Evolutionary conservation across 768 basidiomycete species (phyloP).

Genomic region (Neoboletus subvelutipes): DNA sequence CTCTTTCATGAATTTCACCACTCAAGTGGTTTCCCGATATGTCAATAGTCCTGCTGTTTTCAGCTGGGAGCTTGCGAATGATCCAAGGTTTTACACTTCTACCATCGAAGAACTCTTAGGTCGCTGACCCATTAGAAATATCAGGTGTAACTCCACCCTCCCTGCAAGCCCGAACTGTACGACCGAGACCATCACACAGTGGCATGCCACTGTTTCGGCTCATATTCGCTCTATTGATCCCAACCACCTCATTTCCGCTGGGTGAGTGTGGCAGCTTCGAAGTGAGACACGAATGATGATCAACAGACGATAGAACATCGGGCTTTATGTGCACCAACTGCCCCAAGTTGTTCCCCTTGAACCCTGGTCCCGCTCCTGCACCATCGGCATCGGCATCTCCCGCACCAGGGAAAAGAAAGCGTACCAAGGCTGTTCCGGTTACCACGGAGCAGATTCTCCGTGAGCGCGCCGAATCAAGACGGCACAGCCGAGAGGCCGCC

Average conservation of each 20-base stretch:
- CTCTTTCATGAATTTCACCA: conserved; percentile 58
- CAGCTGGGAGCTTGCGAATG: conserved; percentile 64
- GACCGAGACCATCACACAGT: conserved; percentile 52
- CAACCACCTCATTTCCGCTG: conserved; percentile 64
- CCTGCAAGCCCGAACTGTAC: conserved; percentile 43
- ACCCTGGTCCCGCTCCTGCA: conserved; percentile 32
- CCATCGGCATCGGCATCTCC: conserved; percentile 42
- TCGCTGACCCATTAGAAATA: conserved; percentile 1
- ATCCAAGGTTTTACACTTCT: conserved; percentile 47
- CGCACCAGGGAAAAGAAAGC: conserved; percentile 39
- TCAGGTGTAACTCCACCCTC: conserved; percentile 59
- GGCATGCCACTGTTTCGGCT: conserved; percentile 49
- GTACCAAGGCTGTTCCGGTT: conserved; percentile 39
- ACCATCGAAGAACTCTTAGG: neutral
- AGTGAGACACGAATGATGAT: neutral
- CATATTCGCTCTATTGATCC: conserved; percentile 50
- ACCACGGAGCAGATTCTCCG: conserved; percentile 48
- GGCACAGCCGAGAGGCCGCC: conserved; percentile 40
- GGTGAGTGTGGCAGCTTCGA: conserved; percentile 38
- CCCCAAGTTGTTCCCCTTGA: conserved; percentile 50
- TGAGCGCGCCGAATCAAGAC: conserved; percentile 48
- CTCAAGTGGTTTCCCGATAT: conserved; percentile 55
- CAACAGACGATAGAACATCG: conserved; percentile 37
- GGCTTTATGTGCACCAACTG: conserved; percentile 62
- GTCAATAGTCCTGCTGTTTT: conserved; percentile 52